Evolutionary conservation across 2,329 filamentous ascomycete species (phyloP), one percentile per base, ranked within the genome.

Genomic region (Teratosphaeria gauchensis): DNA sequence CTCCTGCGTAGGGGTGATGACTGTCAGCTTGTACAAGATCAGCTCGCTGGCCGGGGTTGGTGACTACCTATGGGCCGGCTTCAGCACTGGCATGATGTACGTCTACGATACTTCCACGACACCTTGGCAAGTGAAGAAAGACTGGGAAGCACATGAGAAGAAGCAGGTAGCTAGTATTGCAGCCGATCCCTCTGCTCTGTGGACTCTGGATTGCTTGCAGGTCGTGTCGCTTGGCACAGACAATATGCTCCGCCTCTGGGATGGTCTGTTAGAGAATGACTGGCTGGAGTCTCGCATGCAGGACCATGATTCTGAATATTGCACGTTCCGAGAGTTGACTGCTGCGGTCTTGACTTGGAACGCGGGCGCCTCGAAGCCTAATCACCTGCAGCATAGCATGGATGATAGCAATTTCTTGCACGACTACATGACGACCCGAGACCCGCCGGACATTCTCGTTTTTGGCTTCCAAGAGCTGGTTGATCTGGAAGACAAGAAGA

Each of bases 401-500:
- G 77, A 82, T 56, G 90, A 95, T 67, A 82, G 83, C 11, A 80
- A 81, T 51, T 97, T 97, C 72, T 88, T 97, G 68, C 84, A 85
- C 63, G 84, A 92, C 59, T 81, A 95, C 16, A 78, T 99, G 30
- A 83, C 86, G 63, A 83, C 82, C n/a, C 86, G 88, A 62, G 82
- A 87, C 46, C 85, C 88, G 7, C 90, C 94, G 0, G 94, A 97
- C 66, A 91, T 99, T 55, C 76, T 97, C 2, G 84, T 97, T 0
- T 99, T 99, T 77, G 92, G 92, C 1, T 99, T 99, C 73, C 94
- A 99, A 73, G 94, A 99, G 74, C 81, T 99, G n/a, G 94, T 99
- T 3, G 94, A 99, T 69, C 79, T 99, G 7, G 94, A 99, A 72
- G 90, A 99, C 75, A 97, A 97, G 77, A 95, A 92, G 65, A 88